Evolutionary conservation across 1,284 basidiomycete genomes (phyloP), one percentile per base, ranked within the genome.

Genomic region (Puccinia brachypodii): DNA sequence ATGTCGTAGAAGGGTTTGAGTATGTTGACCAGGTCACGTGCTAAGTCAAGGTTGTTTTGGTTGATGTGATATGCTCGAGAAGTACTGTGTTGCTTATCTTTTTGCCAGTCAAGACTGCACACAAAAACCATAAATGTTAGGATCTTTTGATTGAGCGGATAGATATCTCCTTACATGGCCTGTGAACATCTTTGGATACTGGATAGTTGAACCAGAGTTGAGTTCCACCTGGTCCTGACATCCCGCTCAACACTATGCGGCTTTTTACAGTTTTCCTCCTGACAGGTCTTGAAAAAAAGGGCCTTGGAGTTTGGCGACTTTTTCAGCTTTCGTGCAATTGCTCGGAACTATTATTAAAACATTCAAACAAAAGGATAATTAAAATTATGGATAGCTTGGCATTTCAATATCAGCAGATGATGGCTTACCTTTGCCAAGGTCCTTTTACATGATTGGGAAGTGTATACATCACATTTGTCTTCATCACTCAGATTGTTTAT

Each of bases 11-110:
- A 68, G 1, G 66, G 66, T 44, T 68, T 36, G 25, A 68, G 66
- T 36, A 42, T 38, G 36, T 68, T 38, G 42, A 68, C n/a, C 2
- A 68, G 16, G 66, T 68, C 66, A 6, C 22, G 25, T 9, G 36
- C 36, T 42, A 68, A 68, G 66, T n/a, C 38, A 25, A 44, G 25
- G 25, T 68, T n/a, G n/a, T 68, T 14, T 1, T 22, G 28, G 42
- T 68, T 68, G 31, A 68, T 68, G 66, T 68, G 66, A 16, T 40
- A n/a, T 11, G 19, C 38, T 2, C 66, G 36, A 38, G 66, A 36
- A 68, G 25, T 19, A 38, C 66, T 38, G n/a, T 68, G 66, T 42
- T 44, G 14, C 42, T 42, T 68, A 68, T 68, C 66, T 68, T 68
- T 68, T 38, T 68, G 36, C 25, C 36, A 68, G 36, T 68, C 66